Evolutionary conservation across 441 rosid genomes (phyloP), one percentile per base, ranked within the genome.

Genomic region (Biscutella laevigata): DNA sequence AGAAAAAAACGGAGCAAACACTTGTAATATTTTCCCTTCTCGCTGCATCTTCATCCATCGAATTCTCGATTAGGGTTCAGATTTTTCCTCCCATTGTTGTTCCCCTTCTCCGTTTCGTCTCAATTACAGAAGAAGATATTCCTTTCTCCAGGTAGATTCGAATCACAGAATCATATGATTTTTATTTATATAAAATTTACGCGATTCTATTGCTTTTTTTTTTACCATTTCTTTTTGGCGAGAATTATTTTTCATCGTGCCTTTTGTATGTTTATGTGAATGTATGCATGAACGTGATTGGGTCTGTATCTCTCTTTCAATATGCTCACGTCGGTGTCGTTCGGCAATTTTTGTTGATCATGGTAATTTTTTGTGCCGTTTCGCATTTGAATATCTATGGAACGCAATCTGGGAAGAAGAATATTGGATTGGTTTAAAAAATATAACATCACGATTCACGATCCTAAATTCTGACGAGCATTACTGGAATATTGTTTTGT

Each of bases 21-120:
- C 67, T 63, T 70, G 64, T 70, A 70, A 15, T 50, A 22, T 43
- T 57, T 46, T 29, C 39, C 41, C 40, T 46, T 53, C 50, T 46
- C 53, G 53, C 51, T 53, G 45, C 30, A 37, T 41, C 56, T 65
- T 24, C 58, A 12, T 59, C 51, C 45, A 58, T 69, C 45, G 50
- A 24, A 36, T 66, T 66, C 62, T 29, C 61, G 39, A 50, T 56
- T 65, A 71, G 76, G 78, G 70, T 74, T 69, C 61, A 15, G 71
- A 51, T 36, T 24, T n/a, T 24, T 44, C 21, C 7, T 15, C 15
- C 9, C 57, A 39, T 62, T 57, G 62, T 30, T 38, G 2, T 35
- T 35, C 49, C 52, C 33, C 47, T 34, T 28, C 25, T 43, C 53
- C 19, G 24, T 42, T 9, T 42, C 29, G 38, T 57, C 64, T 49